Conservation (phyloP, 257 asterid species). For the Phtheirospermum japonicum region DNA sequence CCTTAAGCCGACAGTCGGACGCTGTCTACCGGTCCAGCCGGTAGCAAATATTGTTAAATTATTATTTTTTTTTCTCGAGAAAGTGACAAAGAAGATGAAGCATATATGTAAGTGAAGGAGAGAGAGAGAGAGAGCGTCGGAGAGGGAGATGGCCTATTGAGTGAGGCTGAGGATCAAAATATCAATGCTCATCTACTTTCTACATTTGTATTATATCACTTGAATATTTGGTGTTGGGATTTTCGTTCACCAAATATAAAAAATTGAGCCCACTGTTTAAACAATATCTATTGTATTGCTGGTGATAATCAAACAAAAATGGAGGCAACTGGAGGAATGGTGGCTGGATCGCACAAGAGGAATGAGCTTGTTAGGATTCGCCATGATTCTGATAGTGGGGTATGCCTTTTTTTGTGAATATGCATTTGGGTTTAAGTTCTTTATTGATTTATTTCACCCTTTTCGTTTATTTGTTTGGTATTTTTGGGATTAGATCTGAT, state of each 20-base stretch:
- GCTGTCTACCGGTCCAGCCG: conserved; percentile 38
- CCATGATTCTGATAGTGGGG: conserved; percentile 78
- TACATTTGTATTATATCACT: too few species aligned
- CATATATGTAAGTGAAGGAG: conserved; percentile 19
- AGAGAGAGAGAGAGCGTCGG: conserved; percentile 4
- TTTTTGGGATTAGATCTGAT: conserved; percentile 40
- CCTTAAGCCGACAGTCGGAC: too few species aligned
- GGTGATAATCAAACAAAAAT: conserved; percentile 30
- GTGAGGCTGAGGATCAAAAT: background rate
- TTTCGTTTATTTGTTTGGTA: background rate
- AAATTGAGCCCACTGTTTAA: conserved; percentile 13
- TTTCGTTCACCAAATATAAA: background rate
- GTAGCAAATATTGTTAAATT: conserved; percentile 25
- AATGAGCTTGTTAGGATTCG: conserved; percentile 70
- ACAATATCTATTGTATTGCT: background rate
- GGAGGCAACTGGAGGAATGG: conserved; percentile 83
- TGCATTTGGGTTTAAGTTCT: conserved; percentile 25
- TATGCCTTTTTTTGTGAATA: conserved; percentile 15
- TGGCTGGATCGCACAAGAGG: conserved; percentile 85
- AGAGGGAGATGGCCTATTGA: conserved; percentile 34
- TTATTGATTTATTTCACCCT: background rate
- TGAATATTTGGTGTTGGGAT: too few species aligned
- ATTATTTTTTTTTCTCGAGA: conserved; percentile 7
- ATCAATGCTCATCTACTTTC: conserved; percentile 17
- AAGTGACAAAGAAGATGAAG: conserved; percentile 21